Base-by-base conservation (phyloP, 31 red algal species). In the Porphyra umbilicalis region DNA sequence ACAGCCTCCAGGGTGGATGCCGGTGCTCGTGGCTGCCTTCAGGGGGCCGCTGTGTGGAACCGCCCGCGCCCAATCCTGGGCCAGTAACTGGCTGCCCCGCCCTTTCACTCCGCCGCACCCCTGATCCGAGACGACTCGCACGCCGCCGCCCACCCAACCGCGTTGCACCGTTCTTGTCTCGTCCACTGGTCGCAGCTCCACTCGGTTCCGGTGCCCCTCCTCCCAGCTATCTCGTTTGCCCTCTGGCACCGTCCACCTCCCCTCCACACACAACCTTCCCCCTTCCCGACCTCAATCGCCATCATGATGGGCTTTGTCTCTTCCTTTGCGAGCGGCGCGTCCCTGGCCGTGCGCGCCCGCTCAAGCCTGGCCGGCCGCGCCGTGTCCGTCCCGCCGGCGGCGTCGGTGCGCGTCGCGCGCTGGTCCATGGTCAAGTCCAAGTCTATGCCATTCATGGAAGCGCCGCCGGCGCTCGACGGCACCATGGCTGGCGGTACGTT, bases 401-500 rank as follows among this genome's bases (percentile, higher is more conserved):
- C 57, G 57, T 71, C 57, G 57, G 57, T 29, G 57, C 57, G 20
- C 25, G 14, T 25, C 20, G 57, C 57, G 57, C 57, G 57, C 57
- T 71, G 57, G 57, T 37, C 91, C 8, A 94, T 94, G 92, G 88
- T 90, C 77, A 79, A 84, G 18, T 95, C 92, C 18, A 88, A 88
- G 20, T 77, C 94, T 3, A 93, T 97, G 85, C 94, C 94, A 7
- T 97, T 97, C 83, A 91, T 97, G 90, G 83, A 97, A 32, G 79
- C 84, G 42, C 94, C 94, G 8, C 34, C 94, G 32, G 33, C 84
- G 39, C 85, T 97, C 67, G 90, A 93, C 76, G 94, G 92, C 40
- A 85, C 79, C 81, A 95, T 90, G 57, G 34, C 83, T 36, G 91
- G 91, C 33, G 57, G 57, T 71, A 71, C 57, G 57, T 71, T 71